Evolutionary conservation across 2,329 filamentous ascomycete species (phyloP).

Genomic region (Capronia coronata): DNA sequence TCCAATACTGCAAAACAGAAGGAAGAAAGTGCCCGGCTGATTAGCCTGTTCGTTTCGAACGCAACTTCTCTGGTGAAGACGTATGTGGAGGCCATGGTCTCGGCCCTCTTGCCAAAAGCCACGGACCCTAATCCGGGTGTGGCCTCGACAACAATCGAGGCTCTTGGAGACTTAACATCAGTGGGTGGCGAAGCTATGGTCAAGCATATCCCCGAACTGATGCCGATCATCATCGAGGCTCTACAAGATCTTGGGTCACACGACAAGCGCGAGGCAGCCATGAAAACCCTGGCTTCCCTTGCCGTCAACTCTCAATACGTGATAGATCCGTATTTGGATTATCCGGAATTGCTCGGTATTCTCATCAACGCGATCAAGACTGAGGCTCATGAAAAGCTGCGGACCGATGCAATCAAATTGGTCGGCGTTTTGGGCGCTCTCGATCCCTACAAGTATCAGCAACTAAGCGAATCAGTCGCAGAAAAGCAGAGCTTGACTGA

Average conservation of each 20-base stretch:
- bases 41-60: constrained; percentile 87
- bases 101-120: constrained; percentile 87
- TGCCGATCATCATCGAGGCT: constrained; percentile 91
- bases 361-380: constrained; percentile 90
- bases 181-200: constrained; percentile 93
- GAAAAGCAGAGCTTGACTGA: constrained; percentile 68
- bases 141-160: constrained; percentile 88
- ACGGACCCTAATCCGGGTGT: constrained; percentile 79
- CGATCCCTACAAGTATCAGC: constrained; percentile 91
- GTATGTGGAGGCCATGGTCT: constrained; percentile 94
- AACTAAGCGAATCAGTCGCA: constrained; percentile 69
- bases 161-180: constrained; percentile 86
- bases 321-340: constrained; percentile 90
- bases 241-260: constrained; percentile 90
- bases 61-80: constrained; percentile 90
- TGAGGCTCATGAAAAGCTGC: constrained; percentile 76
- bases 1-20: constrained; percentile 91
- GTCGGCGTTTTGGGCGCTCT: constrained; percentile 92
- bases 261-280: constrained; percentile 80
- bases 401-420: constrained; percentile 91
- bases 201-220: constrained; percentile 80
- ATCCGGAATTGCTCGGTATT: constrained; percentile 86
- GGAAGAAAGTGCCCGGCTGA: constrained; percentile 88
- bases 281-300: constrained; percentile 83
- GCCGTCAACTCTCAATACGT: constrained; percentile 97